phyloP scores from a whole-genome alignment of 768 basidiomycete genomes.

The Hericium rajendrae region DNA sequence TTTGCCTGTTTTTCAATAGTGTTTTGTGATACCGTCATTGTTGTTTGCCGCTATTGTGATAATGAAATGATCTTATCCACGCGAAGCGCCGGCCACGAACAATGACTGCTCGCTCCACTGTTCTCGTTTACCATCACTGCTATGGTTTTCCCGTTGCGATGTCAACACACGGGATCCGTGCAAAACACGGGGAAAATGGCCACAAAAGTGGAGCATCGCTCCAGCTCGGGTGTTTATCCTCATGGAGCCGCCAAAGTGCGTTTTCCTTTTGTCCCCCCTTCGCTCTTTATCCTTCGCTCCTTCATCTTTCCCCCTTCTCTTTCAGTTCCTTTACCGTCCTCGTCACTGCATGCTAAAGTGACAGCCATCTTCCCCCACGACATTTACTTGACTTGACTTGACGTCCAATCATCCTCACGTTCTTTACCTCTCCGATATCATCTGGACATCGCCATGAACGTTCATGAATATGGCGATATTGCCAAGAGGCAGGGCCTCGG shows the following conservation, averaged over 20 bases:
- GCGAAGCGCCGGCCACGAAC: not conserved
- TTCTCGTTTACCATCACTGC: too few relatives aligned
- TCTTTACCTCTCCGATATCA: conserved; percentile 2
- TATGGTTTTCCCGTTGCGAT: conserved; percentile 3
- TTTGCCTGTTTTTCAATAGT: not conserved
- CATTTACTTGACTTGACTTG: not conserved
- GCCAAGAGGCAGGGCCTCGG: conserved; percentile 19
- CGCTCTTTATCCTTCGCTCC: not conserved
- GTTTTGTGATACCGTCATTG: not conserved
- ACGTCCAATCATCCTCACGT: not conserved
- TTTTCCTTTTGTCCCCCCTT: conserved; percentile 1
- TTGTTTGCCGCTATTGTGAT: not conserved
- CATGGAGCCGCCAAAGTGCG: conserved; percentile 7
- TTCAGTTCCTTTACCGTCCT: too few relatives aligned
- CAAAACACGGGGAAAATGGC: not conserved
- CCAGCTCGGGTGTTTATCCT: not conserved
- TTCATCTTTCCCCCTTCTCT: conserved; percentile 3
- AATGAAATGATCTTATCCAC: not conserved
- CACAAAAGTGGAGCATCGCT: not conserved
- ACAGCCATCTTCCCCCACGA: not conserved
- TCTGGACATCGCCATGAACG: not conserved
- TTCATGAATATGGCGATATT: conserved; percentile 5
- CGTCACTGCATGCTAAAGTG: not conserved
- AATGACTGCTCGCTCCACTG: not conserved
- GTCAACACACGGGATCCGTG: conserved; percentile 3